phyloP scores from a whole-genome alignment of 2,329 filamentous ascomycete genomes.

The Botrytis cinerea region DNA sequence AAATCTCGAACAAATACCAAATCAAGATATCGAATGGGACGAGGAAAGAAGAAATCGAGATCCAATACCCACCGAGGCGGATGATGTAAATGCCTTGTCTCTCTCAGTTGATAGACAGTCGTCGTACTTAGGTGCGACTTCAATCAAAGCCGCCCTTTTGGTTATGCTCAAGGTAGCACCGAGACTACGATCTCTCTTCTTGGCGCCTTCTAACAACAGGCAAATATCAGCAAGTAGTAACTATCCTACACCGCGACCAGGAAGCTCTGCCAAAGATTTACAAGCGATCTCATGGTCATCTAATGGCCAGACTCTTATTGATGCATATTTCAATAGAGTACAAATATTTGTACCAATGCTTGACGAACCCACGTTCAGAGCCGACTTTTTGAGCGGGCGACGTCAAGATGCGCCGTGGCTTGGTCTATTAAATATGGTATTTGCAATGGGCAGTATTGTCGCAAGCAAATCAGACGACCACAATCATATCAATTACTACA shows the following conservation, averaged over 20 bases:
- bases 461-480: slow-evolving; percentile 62
- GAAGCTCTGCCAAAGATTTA: slow-evolving; percentile 40
- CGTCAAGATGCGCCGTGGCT: slow-evolving; percentile 70
- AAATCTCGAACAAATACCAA: slow-evolving; percentile 68
- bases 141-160: slow-evolving; percentile 72
- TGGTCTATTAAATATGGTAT: slow-evolving; percentile 73
- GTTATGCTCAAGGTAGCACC: slow-evolving; percentile 62
- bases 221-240: slow-evolving; percentile 33
- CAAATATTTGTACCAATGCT: slow-evolving; percentile 74
- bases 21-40: slow-evolving; percentile 65
- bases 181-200: slow-evolving; percentile 50
- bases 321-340: slow-evolving; percentile 74
- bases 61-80: slow-evolving; percentile 62
- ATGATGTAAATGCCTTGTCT: slow-evolving; percentile 71
- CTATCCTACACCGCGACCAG: slow-evolving; percentile 41
- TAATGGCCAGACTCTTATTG: slow-evolving; percentile 68
- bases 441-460: slow-evolving; percentile 72
- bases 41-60: slow-evolving; percentile 60
- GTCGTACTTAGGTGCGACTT: slow-evolving; percentile 73
- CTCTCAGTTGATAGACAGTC: slow-evolving; percentile 57
- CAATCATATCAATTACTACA: slow-evolving; percentile 70
- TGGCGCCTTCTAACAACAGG: slow-evolving; percentile 42
- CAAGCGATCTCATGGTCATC: slow-evolving; percentile 56
- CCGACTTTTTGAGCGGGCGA: slow-evolving; percentile 62
- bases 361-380: slow-evolving; percentile 69